Base-by-base conservation (phyloP, 768 basidiomycete species). In the Boletales sp. region DNA sequence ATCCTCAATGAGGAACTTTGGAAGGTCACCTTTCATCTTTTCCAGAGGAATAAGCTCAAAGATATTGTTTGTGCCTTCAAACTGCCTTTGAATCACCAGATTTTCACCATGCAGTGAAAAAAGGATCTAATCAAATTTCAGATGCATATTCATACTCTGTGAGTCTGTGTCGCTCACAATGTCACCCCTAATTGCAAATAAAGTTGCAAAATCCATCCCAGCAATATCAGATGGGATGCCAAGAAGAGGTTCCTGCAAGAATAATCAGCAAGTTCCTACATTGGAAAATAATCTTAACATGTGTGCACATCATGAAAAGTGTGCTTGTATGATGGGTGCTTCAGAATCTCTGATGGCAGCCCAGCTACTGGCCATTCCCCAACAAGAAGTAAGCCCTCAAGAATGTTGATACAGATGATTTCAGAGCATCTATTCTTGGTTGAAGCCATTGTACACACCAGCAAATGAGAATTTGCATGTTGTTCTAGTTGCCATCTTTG, bases 21-120 rank as follows among this genome's bases (percentile, higher is more conserved):
- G 64, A 13, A 67, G 43, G 42, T 66, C 63, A 1, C 38, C 41
- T 12, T 3, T 12, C 11, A 65, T 41, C 18, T 33, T 50, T 6
- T 49, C 30, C 3, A 18, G 46, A 4, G 60, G 58, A 44, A 65
- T 51, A 18, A 60, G 35, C 44, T 60, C 44, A 2, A 54, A 28
- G 30, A 55, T 25, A 25, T 58, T 45, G 2, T 41, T n/a, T 19
- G 34, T 35, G 5, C 25, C 18, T 19, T 47, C 11, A 14, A 21
- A 12, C 10, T 40, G 53, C 11, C 53, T 57, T 30, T 40, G 33
- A 8, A 62, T 45, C 35, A 58, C 41, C 21, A 62, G 36, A 13
- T 54, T 37, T 0, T 30, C 39, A 7, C 18, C 33, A 14, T 33
- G 40, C 10, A 52, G 40, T 4, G 44, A 34, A 38, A 60, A 60